Percentiles rank a stretch among this genome's conserved stretches.
Conservation (phyloP, 2,329 filamentous ascomycete species). For the Septoria linicola region DNA sequence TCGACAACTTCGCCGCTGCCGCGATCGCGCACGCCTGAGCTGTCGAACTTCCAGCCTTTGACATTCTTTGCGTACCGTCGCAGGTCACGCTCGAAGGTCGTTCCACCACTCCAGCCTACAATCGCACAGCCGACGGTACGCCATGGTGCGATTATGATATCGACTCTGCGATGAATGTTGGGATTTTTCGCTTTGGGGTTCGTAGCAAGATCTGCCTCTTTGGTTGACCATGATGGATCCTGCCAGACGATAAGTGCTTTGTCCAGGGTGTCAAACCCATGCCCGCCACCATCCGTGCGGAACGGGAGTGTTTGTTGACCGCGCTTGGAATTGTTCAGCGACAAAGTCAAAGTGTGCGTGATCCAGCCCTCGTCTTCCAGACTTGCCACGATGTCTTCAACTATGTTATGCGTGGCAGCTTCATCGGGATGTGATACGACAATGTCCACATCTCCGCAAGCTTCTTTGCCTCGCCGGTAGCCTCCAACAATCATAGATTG, state of each 20-base stretch:
- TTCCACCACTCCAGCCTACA: slow-evolving; percentile 79
- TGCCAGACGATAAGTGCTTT: slow-evolving; percentile 95
- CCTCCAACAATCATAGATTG: slow-evolving; percentile 72
- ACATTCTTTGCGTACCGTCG: slow-evolving; percentile 73
- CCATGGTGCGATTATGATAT: slow-evolving; percentile 90
- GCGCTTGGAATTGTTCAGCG: slow-evolving; percentile 67
- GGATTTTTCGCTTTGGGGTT: slow-evolving; percentile 57
- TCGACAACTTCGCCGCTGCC: slow-evolving; percentile 69
- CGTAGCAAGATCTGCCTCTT: slow-evolving; percentile 38
- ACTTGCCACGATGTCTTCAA: slow-evolving; percentile 67
- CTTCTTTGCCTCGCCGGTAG: slow-evolving; percentile 73
- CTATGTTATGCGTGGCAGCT: slow-evolving; percentile 64
- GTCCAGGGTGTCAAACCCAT: slow-evolving; percentile 83
- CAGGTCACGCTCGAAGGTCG: slow-evolving; percentile 85
- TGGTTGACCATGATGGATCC: slow-evolving; percentile 53
- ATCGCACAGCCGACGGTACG: slow-evolving; percentile 84
- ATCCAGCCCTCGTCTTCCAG: slow-evolving; percentile 71
- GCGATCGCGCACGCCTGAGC: slow-evolving; percentile 74
- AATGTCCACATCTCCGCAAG: slow-evolving; percentile 80
- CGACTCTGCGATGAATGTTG: slow-evolving; percentile 78
- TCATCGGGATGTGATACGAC: slow-evolving; percentile 78
- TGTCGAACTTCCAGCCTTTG: slow-evolving; percentile 82
- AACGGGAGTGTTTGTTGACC: slow-evolving; percentile 65
- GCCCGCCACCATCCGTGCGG: slow-evolving; percentile 45
- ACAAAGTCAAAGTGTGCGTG: slow-evolving; percentile 76